Conservation (phyloP, 306 rosid genomes). For the Sesbania bispinosa region DNA sequence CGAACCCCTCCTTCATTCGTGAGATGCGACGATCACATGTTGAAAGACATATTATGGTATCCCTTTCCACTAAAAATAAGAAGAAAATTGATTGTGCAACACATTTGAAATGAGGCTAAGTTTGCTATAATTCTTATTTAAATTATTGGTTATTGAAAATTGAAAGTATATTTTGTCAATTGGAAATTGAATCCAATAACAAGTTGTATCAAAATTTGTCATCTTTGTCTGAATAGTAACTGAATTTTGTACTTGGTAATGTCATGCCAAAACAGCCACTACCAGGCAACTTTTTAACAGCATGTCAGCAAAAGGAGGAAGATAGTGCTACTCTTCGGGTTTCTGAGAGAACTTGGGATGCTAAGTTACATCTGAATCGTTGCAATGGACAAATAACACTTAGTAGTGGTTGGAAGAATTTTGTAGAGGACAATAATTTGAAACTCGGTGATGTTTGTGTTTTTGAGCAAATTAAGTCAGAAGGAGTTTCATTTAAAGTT, state of each 20-base stretch:
- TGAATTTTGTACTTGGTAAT: background rate
- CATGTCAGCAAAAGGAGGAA: background rate
- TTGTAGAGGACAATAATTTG: conserved; percentile 8
- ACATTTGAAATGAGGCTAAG: background rate
- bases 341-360: background rate
- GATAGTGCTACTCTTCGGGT: background rate
- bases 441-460: background rate
- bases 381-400: background rate
- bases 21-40: background rate
- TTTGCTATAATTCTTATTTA: background rate
- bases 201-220: background rate
- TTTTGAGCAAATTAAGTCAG: background rate
- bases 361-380: background rate
- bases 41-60: background rate
- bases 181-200: background rate
- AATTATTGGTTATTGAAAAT: too few relatives aligned
- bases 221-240: background rate
- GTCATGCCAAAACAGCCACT: background rate
- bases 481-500: background rate
- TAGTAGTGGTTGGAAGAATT: background rate
- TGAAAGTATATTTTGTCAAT: background rate
- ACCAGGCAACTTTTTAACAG: background rate
- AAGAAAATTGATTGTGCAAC: too few relatives aligned
- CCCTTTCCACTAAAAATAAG: too few relatives aligned
- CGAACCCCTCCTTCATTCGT: background rate